phyloP scores from a whole-genome alignment of 2,329 filamentous ascomycete genomes.

The Ophiocordyceps camponoti-floridani region DNA sequence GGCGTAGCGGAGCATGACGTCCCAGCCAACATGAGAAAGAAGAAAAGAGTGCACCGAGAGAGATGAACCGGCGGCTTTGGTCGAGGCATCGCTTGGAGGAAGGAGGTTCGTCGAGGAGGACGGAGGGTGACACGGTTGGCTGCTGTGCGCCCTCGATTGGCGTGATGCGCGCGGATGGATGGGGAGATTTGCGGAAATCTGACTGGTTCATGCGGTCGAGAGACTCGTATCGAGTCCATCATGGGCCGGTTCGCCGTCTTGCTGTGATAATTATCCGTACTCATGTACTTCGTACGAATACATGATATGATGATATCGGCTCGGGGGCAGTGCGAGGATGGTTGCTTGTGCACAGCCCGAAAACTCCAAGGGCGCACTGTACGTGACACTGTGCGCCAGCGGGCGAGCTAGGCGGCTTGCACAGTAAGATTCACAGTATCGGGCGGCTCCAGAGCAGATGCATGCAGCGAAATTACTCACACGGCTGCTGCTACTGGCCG shows the following conservation, averaged over 20 bases:
- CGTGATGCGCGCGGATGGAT: background rate
- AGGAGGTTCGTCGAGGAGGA: too few relatives aligned
- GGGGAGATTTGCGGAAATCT: background rate
- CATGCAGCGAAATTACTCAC: background rate
- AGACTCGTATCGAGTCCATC: too few relatives aligned
- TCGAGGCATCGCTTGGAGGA: too few relatives aligned
- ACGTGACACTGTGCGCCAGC: background rate
- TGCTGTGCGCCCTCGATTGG: background rate
- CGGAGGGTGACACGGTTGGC: too few relatives aligned
- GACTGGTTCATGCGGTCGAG: background rate
- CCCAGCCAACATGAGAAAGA: background rate
- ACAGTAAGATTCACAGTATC: background rate
- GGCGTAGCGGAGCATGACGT: background rate
- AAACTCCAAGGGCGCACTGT: background rate
- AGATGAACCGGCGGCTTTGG: background rate
- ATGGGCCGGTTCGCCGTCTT: too few relatives aligned
- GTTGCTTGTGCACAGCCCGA: background rate
- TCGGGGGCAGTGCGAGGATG: background rate
- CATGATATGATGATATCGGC: background rate
- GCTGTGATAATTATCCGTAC: too few relatives aligned
- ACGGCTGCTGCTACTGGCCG: background rate
- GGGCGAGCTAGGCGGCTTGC: background rate
- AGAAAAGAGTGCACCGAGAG: background rate
- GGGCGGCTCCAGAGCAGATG: background rate
- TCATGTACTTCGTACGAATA: too few relatives aligned